Evolutionary conservation across 352 stramenopile species (phyloP), one percentile per base, ranked within the genome.

Genomic region (Pythium utonaiense): DNA sequence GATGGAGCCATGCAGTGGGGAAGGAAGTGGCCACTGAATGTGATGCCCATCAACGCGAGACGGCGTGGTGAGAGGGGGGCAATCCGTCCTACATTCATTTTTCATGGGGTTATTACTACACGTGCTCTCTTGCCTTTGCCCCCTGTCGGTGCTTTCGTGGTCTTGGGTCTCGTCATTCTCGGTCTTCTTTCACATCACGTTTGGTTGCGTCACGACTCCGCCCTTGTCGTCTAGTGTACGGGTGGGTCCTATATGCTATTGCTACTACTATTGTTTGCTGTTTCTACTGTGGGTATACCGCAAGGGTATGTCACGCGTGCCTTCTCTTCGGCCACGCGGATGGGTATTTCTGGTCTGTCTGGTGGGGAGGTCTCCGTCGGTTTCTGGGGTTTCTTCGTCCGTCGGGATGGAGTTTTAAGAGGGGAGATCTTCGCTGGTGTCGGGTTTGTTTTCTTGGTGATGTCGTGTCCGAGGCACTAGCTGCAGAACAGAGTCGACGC

Each of bases 221-320:
- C 57, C 45, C 62, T 69, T 49, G 40, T 53, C 42, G 33, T 53
- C 62, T 70, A 70, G 62, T 70, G 50, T 70, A 70, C 62, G 30
- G 14, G 27, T 25, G 31, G 33, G n/a, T 31, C n/a, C 22, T 34
- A 52, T 52, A 14, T 62, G 45, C 48, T 64, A 64, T 50, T 60
- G 53, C 49, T 60, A 40, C 58, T 64, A 64, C 50, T 59, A 54
- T 40, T 66, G 40, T 60, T 61, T 66, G 42, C 52, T 66, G 54
- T 69, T 49, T 54, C 22, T 62, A 25, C 24, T 27, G 14, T 19
- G 19, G 25, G 3, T 12, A 9, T 57, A 34, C 42, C n/a, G 16
- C 31, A 22, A 21, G 6, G 3, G 42, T 28, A 24, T 38, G 41
- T 9, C 49, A 16, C 25, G 27, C 57, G 47, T 6, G 45, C 51